Evolutionary conservation across 108 stramenopile genomes (phyloP).

Genomic region (Cylindrotheca closterium): DNA sequence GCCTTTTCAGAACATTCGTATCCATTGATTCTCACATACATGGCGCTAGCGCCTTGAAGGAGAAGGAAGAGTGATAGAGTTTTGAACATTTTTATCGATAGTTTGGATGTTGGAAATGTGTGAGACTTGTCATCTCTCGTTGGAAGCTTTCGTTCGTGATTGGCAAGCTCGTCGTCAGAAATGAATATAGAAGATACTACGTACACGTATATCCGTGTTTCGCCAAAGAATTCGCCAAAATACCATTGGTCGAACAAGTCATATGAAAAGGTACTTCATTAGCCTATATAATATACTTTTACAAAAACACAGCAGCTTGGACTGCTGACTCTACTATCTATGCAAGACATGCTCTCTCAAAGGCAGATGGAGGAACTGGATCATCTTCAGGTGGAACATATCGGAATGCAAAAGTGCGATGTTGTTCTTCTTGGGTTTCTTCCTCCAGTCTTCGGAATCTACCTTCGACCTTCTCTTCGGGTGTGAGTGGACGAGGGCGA

Average conservation of each 20-base stretch:
- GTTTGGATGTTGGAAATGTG: neutral
- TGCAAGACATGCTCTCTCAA: too few relatives aligned
- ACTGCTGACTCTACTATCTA: too few relatives aligned
- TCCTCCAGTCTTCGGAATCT: neutral
- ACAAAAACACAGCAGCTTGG: too few relatives aligned
- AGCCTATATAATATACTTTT: too few relatives aligned
- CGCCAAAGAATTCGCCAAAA: too few relatives aligned
- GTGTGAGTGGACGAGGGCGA: neutral
- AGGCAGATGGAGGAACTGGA: too few relatives aligned
- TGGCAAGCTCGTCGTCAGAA: neutral
- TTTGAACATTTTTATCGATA: neutral
- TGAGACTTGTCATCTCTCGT: too few relatives aligned
- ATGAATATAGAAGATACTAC: neutral
- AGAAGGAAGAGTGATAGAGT: neutral
- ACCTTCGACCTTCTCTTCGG: neutral
- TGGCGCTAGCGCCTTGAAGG: neutral
- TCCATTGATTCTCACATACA: neutral
- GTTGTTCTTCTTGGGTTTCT: neutral
- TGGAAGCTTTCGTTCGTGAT: too few relatives aligned
- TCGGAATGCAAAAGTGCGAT: neutral
- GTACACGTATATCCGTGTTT: too few relatives aligned
- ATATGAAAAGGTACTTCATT: too few relatives aligned
- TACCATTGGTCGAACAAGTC: too few relatives aligned
- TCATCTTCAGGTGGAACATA: neutral
- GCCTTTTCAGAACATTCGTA: neutral